phyloP scores from a whole-genome alignment of 2,329 filamentous ascomycete genomes.

The Sclerotinia glacialis region DNA sequence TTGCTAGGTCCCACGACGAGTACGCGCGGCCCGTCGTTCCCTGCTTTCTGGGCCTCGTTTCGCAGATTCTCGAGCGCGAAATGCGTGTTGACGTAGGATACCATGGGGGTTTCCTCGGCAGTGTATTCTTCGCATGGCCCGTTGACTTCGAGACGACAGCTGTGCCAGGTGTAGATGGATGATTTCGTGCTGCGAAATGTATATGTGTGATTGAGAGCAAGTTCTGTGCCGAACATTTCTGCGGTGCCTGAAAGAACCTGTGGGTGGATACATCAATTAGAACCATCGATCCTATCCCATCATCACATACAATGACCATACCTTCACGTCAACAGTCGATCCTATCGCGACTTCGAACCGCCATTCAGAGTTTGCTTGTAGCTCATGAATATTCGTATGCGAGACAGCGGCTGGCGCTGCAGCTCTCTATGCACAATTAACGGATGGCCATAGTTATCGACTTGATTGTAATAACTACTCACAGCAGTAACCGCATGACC shows the following conservation, averaged over 20 bases:
- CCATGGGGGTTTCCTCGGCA: constrained; percentile 78
- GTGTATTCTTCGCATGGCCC: constrained; percentile 58
- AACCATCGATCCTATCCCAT: constrained; percentile 24
- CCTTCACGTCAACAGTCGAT: constrained; percentile 52
- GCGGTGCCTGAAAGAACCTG: constrained; percentile 77
- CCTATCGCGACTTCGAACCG: constrained; percentile 68
- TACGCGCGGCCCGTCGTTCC: constrained; percentile 69
- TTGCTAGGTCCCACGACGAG: constrained; percentile 76
- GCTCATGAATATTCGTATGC: constrained; percentile 47
- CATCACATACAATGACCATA: constrained; percentile 34
- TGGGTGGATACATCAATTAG: constrained; percentile 39
- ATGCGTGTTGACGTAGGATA: constrained; percentile 80
- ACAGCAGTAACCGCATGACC: constrained; percentile 64
- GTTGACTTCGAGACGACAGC: constrained; percentile 78
- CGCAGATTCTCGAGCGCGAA: constrained; percentile 77
- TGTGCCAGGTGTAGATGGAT: constrained; percentile 89
- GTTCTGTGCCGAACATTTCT: constrained; percentile 92
- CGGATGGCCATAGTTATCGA: neutral
- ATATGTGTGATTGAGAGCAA: constrained; percentile 77
- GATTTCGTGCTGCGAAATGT: constrained; percentile 78
- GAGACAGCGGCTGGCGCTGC: constrained; percentile 39
- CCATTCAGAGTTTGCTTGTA: constrained; percentile 71
- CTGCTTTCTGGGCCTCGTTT: constrained; percentile 52
- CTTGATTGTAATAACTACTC: constrained; percentile 35
- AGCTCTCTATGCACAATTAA: constrained; percentile 32